Evolutionary conservation across 225 moss, liverwort and hornwort genomes (phyloP).

Genomic region (Polytrichum formosum): DNA sequence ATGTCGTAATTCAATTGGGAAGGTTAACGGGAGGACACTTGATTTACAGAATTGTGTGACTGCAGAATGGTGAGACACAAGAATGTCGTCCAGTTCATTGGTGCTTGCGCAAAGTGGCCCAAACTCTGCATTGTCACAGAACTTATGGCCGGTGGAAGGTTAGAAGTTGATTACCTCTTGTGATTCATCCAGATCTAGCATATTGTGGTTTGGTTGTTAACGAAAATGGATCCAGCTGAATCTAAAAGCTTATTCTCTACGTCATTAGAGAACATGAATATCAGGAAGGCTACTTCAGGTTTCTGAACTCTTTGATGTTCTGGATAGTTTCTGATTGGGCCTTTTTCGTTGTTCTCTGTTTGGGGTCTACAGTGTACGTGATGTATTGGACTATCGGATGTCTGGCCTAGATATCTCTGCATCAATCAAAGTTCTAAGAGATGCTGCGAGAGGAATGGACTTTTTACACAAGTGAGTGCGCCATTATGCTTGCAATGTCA

Average conservation of each 20-base stretch:
- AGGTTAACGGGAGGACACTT: too few species aligned
- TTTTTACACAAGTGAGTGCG: slow-evolving; percentile 81
- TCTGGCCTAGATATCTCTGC: slow-evolving; percentile 69
- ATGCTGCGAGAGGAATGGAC: slow-evolving; percentile 97
- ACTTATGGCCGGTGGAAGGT: slow-evolving; percentile 99
- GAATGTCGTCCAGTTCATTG: slow-evolving; percentile 95
- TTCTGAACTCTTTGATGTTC: too few species aligned
- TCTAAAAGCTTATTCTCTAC: too few species aligned
- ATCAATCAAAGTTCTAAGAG: slow-evolving; percentile 78
- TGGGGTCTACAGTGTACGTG: slow-evolving; percentile 70
- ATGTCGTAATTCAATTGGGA: too few species aligned
- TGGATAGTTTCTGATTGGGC: neutral
- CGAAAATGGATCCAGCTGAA: too few species aligned
- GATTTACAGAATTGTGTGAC: neutral
- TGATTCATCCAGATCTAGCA: too few species aligned
- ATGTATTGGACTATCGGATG: slow-evolving; percentile 66
- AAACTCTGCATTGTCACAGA: slow-evolving; percentile 95
- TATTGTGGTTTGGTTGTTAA: too few species aligned
- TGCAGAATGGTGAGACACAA: slow-evolving; percentile 92
- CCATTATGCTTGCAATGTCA: neutral
- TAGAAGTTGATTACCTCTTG: too few species aligned
- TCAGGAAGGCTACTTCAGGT: too few species aligned
- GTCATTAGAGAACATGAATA: too few species aligned
- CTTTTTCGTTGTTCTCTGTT: neutral
- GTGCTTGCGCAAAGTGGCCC: slow-evolving; percentile 95